Evolutionary conservation across 1,139 yeast species (phyloP), one percentile per base, ranked within the genome.

Genomic region (Debaryomyces udenii): DNA sequence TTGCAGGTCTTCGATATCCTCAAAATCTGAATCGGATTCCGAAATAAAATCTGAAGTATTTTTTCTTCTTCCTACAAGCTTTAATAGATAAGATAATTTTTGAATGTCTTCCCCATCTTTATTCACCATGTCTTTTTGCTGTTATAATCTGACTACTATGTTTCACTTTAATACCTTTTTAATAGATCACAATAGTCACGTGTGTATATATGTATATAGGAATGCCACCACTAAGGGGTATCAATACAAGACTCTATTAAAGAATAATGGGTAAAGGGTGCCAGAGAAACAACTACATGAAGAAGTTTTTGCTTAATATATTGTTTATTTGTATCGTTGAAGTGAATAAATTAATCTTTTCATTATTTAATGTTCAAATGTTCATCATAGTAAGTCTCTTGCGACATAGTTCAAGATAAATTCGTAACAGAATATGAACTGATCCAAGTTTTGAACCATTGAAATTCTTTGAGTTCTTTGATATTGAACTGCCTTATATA

Each of bases 391-490:
- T 24, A 34, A 27, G 9, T 34, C 17, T 6, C 15, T 17, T 15
- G 26, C 24, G 42, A 66, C 51, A 46, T 65, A 70, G 37, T 57
- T 50, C 31, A 70, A 46, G 18, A 72, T 51, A 22, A 70, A 55
- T 43, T 72, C 77, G 51, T 72, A 72, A 50, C 77, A 70, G 13
- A 64, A 67, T 23, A 72, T 62, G 47, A 57, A 72, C 52, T 72
- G 78, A 48, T 68, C 74, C 41, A 71, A 61, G 48, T 69, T 72
- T 45, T 72, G 78, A 11, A 72, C 76, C 78, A 73, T 73, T 9
- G 73, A 64, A 17, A 73, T 62, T 43, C 78, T 50, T 52, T 70
- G 76, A 38, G 64, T 66, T 35, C 78, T 51, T 53, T 72, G 73
- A 46, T 57, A 62, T 46, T 69, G 74, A 15, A 72, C 62, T 18